A percentile compares a stretch with the other conserved stretches of the same genome.
These are phyloP conservation scores for Eimeria sp. DNA, from an alignment of 169 alveolate genomes.

Conservation along the genomic window DNA sequence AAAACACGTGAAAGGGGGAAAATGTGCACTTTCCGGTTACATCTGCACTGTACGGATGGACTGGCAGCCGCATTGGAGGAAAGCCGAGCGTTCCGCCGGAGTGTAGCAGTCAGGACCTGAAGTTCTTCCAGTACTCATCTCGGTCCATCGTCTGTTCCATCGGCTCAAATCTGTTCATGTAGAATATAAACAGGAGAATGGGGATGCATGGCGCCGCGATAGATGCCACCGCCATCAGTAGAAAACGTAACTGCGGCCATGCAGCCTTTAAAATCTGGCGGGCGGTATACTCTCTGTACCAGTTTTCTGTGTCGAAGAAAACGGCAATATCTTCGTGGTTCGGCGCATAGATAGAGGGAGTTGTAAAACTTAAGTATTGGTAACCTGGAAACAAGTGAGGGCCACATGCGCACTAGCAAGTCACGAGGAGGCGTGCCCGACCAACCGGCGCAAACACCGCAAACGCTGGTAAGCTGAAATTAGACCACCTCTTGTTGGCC, in stretches of 20 bases:
- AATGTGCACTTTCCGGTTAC: too few relatives aligned
- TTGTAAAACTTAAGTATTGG: constrained; percentile 38
- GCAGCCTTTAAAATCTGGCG: constrained; percentile 7
- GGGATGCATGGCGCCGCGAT: constrained; percentile 16
- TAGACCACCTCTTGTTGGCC: neutral
- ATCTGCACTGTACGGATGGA: too few relatives aligned
- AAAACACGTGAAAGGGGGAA: too few relatives aligned
- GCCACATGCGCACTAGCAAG: neutral
- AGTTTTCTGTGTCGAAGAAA: constrained; percentile 65
- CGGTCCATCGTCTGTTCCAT: constrained; percentile 66
- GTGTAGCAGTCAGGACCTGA: neutral
- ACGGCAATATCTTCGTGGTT: constrained; percentile 70
- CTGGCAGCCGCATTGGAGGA: too few relatives aligned
- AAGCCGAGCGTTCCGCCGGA: too few relatives aligned
- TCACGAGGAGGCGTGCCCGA: neutral
- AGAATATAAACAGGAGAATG: constrained; percentile 19
- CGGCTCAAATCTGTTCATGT: constrained; percentile 66
- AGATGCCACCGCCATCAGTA: constrained; percentile 23
- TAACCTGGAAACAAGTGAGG: constrained; percentile 25
- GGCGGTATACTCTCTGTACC: constrained; percentile 31
- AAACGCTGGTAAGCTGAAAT: neutral
- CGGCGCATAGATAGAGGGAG: constrained; percentile 73
- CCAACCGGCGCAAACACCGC: neutral
- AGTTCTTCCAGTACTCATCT: constrained; percentile 71
- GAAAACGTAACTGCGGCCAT: constrained; percentile 56